phyloP scores from a whole-genome alignment of 1,284 basidiomycete species.

The Microstroma glucosiphilum region DNA sequence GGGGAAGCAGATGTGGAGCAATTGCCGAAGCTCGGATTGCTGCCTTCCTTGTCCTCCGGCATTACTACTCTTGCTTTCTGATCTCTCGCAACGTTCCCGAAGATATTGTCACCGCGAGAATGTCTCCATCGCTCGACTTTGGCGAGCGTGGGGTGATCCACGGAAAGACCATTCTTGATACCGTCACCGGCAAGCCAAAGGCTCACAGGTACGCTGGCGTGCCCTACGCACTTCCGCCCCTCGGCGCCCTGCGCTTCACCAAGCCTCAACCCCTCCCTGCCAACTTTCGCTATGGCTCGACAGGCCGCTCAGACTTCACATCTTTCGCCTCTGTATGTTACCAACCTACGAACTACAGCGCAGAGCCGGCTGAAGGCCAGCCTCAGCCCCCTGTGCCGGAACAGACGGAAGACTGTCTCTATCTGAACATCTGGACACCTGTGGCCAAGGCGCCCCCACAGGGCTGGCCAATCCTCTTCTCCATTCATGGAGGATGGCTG shows the following conservation, averaged over 20 bases:
- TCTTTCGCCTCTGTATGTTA: slow-evolving; percentile 16
- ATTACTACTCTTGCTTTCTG: too few species aligned
- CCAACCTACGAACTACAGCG: slow-evolving; percentile 20
- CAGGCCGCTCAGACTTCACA: slow-evolving; percentile 17
- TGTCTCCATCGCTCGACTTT: too few species aligned
- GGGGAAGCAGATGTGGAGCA: too few species aligned
- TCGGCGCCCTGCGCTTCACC: slow-evolving; percentile 22
- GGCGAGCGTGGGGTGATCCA: too few species aligned
- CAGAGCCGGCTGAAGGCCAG: slow-evolving; percentile 14
- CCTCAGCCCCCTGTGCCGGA: slow-evolving; percentile 10
- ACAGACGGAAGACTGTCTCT: slow-evolving; percentile 26
- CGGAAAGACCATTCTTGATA: too few species aligned
- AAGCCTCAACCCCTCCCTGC: slow-evolving; percentile 19
- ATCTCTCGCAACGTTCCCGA: too few species aligned
- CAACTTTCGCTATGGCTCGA: slow-evolving; percentile 17
- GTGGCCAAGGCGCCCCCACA: slow-evolving; percentile 6
- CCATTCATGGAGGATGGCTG: slow-evolving; percentile 30
- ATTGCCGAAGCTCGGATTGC: too few species aligned
- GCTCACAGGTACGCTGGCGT: slow-evolving; percentile 22
- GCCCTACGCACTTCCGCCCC: slow-evolving; percentile 26
- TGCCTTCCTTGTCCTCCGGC: too few species aligned
- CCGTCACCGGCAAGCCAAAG: too few species aligned
- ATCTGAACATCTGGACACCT: slow-evolving; percentile 30
- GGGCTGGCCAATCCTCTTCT: slow-evolving; percentile 20
- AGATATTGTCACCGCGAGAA: too few species aligned